phyloP scores from a whole-genome alignment of 2,329 filamentous ascomycete genomes.

The Cordyceps fumosorosea region DNA sequence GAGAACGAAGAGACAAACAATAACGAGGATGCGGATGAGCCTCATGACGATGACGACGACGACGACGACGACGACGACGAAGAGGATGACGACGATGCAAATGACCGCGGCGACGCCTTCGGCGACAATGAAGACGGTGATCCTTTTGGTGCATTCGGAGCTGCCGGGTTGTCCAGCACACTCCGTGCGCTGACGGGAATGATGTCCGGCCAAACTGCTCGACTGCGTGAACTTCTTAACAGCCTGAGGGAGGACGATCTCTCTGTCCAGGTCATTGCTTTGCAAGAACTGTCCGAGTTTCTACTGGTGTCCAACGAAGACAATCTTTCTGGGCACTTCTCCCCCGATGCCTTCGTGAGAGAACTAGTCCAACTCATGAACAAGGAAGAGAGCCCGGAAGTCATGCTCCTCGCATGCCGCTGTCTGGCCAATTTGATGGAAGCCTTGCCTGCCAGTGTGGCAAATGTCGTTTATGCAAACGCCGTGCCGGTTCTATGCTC shows the following conservation, averaged over 20 bases:
- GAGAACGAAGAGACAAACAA: constrained; percentile 8
- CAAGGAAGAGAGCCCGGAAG: constrained; percentile 89
- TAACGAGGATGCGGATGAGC: constrained; percentile 10
- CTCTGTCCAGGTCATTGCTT: constrained; percentile 81
- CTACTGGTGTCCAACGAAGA: constrained; percentile 94
- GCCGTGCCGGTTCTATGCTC: constrained; percentile 92
- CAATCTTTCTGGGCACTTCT: constrained; percentile 90
- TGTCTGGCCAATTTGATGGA: constrained; percentile 98
- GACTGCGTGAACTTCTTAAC: constrained; percentile 69
- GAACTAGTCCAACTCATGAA: constrained; percentile 90
- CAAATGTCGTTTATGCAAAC: constrained; percentile 95
- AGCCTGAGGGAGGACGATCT: constrained; percentile 80
- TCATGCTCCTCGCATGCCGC: constrained; percentile 93
- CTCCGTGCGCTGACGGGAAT: constrained; percentile 84
- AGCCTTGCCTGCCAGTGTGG: constrained; percentile 82
- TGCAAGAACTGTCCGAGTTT: constrained; percentile 90
- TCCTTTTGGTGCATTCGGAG: constrained; percentile 60
- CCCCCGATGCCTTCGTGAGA: constrained; percentile 89
- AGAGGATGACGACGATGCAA: constrained; percentile 28
- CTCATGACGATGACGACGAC: constrained; percentile 35
- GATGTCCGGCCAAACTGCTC: constrained; percentile 76
- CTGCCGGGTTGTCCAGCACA: constrained; percentile 68
- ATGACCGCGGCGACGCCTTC: constrained; percentile 48
- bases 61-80: constrained; percentile 29
- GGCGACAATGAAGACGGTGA: constrained; percentile 62